Conservation (phyloP, 306 rosid species). For the Rosa multiflora region DNA sequence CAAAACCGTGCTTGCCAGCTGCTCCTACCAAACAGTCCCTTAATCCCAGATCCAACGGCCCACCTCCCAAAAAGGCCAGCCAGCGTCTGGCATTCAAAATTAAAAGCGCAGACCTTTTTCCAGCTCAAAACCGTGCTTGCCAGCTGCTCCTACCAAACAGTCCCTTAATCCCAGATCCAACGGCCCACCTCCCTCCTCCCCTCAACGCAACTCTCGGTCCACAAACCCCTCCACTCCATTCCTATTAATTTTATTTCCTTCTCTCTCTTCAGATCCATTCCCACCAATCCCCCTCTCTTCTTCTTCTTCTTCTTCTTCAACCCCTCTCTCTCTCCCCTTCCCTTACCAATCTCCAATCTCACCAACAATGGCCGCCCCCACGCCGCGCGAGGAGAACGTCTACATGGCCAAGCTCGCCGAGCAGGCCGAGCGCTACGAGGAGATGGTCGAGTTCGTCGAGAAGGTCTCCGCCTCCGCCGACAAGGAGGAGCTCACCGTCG, state of each 20-base stretch:
- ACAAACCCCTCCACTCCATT: constrained; percentile 9
- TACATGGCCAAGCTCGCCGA: constrained; percentile 99
- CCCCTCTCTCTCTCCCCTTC: constrained; percentile 18
- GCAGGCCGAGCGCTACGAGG: constrained; percentile 99
- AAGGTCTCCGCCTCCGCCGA: constrained; percentile 88
- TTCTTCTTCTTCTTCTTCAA: not conserved
- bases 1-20: constrained; percentile 45
- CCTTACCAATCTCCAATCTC: constrained; percentile 6
- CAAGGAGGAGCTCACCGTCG: constrained; percentile 85
- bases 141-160: constrained; percentile 41
- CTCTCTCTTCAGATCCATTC: constrained; percentile 8
- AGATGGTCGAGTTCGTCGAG: constrained; percentile 99
- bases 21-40: constrained; percentile 13
- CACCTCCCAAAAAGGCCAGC: constrained; percentile 5
- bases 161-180: constrained; percentile 31
- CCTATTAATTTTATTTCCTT: not conserved
- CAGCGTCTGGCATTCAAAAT: not conserved
- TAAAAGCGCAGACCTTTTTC: not conserved
- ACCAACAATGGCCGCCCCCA: constrained; percentile 60
- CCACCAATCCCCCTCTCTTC: not conserved
- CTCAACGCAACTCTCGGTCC: constrained; percentile 64
- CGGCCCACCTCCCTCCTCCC: constrained; percentile 42
- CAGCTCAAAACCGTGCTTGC: constrained; percentile 24
- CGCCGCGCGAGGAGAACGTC: constrained; percentile 93
- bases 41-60: constrained; percentile 50